phyloP scores from a whole-genome alignment of 2,329 filamentous ascomycete species.

The Penicillium sp. region DNA sequence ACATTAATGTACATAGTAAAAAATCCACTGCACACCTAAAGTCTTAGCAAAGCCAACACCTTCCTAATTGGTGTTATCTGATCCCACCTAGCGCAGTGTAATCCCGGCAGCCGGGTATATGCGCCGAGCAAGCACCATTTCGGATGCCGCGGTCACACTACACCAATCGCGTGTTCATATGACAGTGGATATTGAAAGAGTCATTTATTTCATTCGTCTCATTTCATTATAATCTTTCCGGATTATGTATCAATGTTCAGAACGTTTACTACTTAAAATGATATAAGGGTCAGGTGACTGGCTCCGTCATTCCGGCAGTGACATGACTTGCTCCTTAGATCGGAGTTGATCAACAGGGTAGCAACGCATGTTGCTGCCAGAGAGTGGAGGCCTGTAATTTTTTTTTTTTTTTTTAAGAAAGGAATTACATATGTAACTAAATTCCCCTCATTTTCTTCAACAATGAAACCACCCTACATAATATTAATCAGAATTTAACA shows the following conservation, averaged over 20 bases:
- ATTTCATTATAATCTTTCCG: no score
- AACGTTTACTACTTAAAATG: no score
- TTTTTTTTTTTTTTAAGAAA: background rate
- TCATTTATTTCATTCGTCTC: background rate
- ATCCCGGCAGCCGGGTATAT: slow-evolving; percentile 5
- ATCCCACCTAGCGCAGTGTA: slow-evolving; percentile 4
- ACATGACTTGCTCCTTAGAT: background rate
- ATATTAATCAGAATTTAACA: no score
- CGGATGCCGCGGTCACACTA: slow-evolving; percentile 6
- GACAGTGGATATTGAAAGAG: background rate
- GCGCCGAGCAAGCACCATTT: background rate
- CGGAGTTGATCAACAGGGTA: background rate
- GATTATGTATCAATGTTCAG: no score
- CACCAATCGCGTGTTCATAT: slow-evolving; percentile 3
- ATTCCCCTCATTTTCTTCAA: no score
- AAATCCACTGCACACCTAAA: no score
- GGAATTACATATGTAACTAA: no score
- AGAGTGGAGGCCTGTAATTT: slow-evolving; percentile 2
- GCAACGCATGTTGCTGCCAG: slow-evolving; percentile 3
- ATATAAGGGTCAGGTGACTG: background rate
- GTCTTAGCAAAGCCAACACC: no score
- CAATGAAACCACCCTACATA: no score
- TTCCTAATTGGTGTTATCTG: background rate
- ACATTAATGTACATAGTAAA: no score
- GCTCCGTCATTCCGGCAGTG: background rate